phyloP scores from a whole-genome alignment of 441 rosid genomes.

The Hypseocharis bilobata region DNA sequence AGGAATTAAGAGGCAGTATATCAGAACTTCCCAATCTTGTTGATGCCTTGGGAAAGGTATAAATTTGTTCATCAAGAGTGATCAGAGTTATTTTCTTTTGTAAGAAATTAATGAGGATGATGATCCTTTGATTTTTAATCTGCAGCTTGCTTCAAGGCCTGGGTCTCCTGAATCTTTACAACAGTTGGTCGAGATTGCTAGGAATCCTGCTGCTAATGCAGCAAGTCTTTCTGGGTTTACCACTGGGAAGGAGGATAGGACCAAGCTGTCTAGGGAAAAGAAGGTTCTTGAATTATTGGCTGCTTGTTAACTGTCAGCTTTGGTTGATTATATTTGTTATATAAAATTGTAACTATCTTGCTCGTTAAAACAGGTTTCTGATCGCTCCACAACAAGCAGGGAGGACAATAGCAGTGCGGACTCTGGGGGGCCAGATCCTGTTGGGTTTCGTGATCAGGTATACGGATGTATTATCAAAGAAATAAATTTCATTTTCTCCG shows the following conservation, averaged over 20 bases:
- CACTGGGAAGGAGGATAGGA: slow-evolving; percentile 24
- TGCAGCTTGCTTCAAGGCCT: slow-evolving; percentile 25
- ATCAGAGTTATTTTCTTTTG: neutral
- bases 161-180: slow-evolving; percentile 28
- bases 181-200: slow-evolving; percentile 27
- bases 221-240: slow-evolving; percentile 15
- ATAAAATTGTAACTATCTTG: neutral
- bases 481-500: neutral
- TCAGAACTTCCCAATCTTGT: slow-evolving; percentile 29
- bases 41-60: slow-evolving; percentile 28
- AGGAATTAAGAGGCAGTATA: slow-evolving; percentile 25
- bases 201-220: slow-evolving; percentile 22
- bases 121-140: neutral
- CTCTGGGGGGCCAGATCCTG: slow-evolving; percentile 22
- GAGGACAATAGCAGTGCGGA: slow-evolving; percentile 20
- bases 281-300: slow-evolving; percentile 15
- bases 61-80: neutral
- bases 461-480: neutral
- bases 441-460: slow-evolving; percentile 30
- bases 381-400: slow-evolving; percentile 13
- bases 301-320: neutral
- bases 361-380: slow-evolving; percentile 19
- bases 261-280: slow-evolving; percentile 20
- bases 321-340: neutral
- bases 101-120: neutral